Percentiles rank a stretch among this genome's conserved stretches.
Evolutionary conservation across 2,329 filamentous ascomycete species (phyloP).

Genomic region (Aureobasidium mangrovei): DNA sequence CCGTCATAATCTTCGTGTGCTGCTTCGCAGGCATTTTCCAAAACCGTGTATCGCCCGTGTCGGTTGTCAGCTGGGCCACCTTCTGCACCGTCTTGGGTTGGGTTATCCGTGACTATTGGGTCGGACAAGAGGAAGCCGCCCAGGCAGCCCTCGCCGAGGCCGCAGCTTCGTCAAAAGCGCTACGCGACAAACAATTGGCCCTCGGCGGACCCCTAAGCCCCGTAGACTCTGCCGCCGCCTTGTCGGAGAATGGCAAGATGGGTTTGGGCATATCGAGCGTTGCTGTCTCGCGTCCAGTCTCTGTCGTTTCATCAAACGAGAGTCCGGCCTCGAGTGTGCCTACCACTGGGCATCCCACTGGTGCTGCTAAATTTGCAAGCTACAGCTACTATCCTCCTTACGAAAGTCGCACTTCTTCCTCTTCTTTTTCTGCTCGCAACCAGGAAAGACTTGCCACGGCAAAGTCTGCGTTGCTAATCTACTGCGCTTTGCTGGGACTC

Average conservation of each 20-base stretch:
- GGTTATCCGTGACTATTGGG: constrained; percentile 87
- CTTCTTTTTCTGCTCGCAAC: constrained; percentile 43
- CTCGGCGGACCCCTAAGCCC: neutral
- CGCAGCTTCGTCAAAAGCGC: constrained; percentile 13
- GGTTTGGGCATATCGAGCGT: constrained; percentile 15
- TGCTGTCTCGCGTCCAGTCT: neutral
- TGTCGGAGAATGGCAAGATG: constrained; percentile 15
- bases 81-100: constrained; percentile 77
- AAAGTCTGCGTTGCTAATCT: constrained; percentile 88
- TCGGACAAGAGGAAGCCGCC: constrained; percentile 57
- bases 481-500: constrained; percentile 81
- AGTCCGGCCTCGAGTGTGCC: constrained; percentile 16
- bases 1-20: constrained; percentile 86
- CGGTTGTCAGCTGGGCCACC: constrained; percentile 77
- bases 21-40: constrained; percentile 88
- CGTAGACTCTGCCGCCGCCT: neutral
- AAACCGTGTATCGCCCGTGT: constrained; percentile 78
- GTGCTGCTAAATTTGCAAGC: constrained; percentile 36
- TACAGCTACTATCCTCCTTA: constrained; percentile 29
- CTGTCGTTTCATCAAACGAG: neutral
- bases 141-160: constrained; percentile 23
- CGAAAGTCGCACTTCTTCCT: constrained; percentile 26
- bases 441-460: constrained; percentile 66
- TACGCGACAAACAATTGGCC: constrained; percentile 2
- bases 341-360: constrained; percentile 19